phyloP scores from a whole-genome alignment of 164 flowering plant genomes.

The Paratinospora sagittata region DNA sequence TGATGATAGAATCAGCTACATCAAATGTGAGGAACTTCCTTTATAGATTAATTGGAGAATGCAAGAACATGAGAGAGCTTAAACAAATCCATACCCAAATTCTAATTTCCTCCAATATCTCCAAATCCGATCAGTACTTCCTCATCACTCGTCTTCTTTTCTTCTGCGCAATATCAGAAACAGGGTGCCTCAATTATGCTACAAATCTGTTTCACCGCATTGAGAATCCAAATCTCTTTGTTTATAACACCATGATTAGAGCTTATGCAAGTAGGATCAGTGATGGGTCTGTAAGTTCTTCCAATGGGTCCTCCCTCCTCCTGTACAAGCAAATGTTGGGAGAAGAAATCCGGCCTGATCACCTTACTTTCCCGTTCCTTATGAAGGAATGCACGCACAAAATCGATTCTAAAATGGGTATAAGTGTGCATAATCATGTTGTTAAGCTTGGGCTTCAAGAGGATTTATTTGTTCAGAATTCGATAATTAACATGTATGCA shows the following conservation, averaged over 20 bases:
- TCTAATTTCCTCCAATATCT: conserved; percentile 29
- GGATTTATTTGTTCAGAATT: conserved; percentile 46
- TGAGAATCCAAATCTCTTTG: conserved; percentile 31
- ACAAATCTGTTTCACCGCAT: conserved; percentile 30
- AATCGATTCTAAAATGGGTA: conserved; percentile 27
- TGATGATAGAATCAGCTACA: conserved; percentile 15
- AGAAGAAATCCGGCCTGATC: conserved; percentile 40
- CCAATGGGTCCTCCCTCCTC: conserved; percentile 21
- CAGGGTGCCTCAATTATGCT: conserved; percentile 44
- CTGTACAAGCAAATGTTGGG: conserved; percentile 50
- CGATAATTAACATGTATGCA: conserved; percentile 36
- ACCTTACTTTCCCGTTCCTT: conserved; percentile 61
- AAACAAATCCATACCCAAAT: conserved; percentile 58
- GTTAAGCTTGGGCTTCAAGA: conserved; percentile 34
- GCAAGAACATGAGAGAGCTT: conserved; percentile 43
- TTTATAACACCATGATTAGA: conserved; percentile 63
- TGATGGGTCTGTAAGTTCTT: conserved; percentile 6
- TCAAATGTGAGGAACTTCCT: conserved; percentile 9
- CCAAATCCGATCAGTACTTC: conserved; percentile 25
- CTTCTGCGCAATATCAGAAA: conserved; percentile 34
- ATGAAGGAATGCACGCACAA: conserved; percentile 45
- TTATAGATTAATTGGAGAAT: conserved; percentile 26
- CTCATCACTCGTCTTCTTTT: conserved; percentile 62
- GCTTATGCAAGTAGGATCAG: conserved; percentile 26
- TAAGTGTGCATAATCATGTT: conserved; percentile 39